phyloP scores from a whole-genome alignment of 441 rosid species.

The Breynia disticha region DNA sequence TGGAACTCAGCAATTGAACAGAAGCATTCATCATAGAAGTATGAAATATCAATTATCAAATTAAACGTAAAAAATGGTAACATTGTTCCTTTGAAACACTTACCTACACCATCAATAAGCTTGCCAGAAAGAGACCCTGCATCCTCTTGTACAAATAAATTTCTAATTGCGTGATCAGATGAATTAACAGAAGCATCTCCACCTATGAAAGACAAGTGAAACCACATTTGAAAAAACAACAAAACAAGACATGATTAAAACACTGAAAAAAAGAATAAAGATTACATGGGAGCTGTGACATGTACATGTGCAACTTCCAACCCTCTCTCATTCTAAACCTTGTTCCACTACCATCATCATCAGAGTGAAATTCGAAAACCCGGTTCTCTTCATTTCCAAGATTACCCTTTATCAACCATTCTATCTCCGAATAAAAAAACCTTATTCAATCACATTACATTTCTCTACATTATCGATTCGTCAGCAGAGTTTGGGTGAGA shows the following conservation, averaged over 20 bases:
- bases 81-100: background rate
- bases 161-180: slow-evolving; percentile 21
- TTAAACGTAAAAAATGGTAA: background rate
- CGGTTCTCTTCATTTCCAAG: slow-evolving; percentile 12
- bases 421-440: slow-evolving; percentile 66
- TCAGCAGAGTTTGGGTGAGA: background rate
- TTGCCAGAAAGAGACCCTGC: slow-evolving; percentile 10
- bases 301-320: slow-evolving; percentile 66
- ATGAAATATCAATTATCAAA: background rate
- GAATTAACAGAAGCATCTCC: slow-evolving; percentile 52
- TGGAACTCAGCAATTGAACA: too few species aligned
- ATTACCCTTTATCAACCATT: slow-evolving; percentile 16
- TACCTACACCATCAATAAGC: slow-evolving; percentile 13
- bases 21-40: too few species aligned
- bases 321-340: slow-evolving; percentile 47
- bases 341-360: slow-evolving; percentile 16
- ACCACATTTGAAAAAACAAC: background rate
- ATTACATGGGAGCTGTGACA: slow-evolving; percentile 94
- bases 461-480: background rate
- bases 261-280: slow-evolving; percentile 4
- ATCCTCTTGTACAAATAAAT: slow-evolving; percentile 20
- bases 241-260: background rate
- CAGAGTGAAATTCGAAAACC: slow-evolving; percentile 28
- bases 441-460: slow-evolving; percentile 22
- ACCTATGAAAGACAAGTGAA: slow-evolving; percentile 33